A percentile compares a stretch with the other conserved stretches of the same genome.
Conservation (phyloP, 75 land plant species). For the Pinus tabuliformis region DNA sequence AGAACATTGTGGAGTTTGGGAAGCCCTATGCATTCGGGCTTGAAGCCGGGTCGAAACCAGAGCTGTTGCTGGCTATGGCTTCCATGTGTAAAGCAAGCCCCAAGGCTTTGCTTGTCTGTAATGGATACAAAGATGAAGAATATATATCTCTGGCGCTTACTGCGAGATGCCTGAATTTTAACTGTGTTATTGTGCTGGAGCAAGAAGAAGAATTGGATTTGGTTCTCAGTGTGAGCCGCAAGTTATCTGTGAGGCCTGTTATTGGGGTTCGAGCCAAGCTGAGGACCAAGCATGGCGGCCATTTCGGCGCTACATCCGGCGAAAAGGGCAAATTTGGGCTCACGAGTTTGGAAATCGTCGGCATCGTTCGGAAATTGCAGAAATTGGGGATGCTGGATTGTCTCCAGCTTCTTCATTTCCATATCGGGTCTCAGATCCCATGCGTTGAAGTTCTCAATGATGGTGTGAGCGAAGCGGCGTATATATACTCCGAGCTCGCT, state of each 20-base stretch:
- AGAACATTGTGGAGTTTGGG: slow-evolving; percentile 81
- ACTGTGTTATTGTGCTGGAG: slow-evolving; percentile 87
- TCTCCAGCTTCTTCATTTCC: slow-evolving; percentile 89
- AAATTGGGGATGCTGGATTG: slow-evolving; percentile 67
- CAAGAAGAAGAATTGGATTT: slow-evolving; percentile 87
- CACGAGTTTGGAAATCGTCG: slow-evolving; percentile 62
- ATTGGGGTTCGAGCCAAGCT: slow-evolving; percentile 89
- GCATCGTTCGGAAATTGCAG: slow-evolving; percentile 49
- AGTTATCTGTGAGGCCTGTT: slow-evolving; percentile 58
- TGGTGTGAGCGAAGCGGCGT: slow-evolving; percentile 83
- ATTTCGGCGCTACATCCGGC: slow-evolving; percentile 93
- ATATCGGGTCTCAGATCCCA: slow-evolving; percentile 98
- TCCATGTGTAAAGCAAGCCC: slow-evolving; percentile 56
- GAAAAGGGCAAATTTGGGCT: slow-evolving; percentile 98
- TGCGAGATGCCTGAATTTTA: slow-evolving; percentile 57
- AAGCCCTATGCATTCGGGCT: slow-evolving; percentile 63
- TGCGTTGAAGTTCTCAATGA: slow-evolving; percentile 61
- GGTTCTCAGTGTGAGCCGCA: slow-evolving; percentile 46
- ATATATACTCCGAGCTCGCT: slow-evolving; percentile 79
- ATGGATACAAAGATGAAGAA: slow-evolving; percentile 91
- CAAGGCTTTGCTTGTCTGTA: slow-evolving; percentile 74
- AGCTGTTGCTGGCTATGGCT: slow-evolving; percentile 84
- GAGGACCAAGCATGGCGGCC: slow-evolving; percentile 85
- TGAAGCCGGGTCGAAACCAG: slow-evolving; percentile 97
- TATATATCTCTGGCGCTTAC: slow-evolving; percentile 75